These are phyloP conservation scores for Didymella arachidicola DNA, from an alignment of 2,329 filamentous ascomycete genomes.

Conservation along the genomic window DNA sequence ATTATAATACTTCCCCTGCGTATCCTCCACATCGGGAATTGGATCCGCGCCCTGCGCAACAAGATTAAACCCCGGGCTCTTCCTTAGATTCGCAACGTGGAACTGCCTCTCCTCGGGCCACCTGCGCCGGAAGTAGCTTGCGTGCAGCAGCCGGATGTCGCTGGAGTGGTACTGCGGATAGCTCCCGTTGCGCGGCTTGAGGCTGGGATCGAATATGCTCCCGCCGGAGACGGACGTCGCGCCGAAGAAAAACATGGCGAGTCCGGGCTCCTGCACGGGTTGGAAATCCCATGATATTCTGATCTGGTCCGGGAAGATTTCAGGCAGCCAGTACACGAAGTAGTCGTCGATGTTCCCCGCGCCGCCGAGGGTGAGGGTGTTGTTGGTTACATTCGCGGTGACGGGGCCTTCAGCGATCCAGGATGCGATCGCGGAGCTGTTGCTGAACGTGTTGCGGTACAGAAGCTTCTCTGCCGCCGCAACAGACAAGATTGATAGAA, in stretches of 20 bases:
- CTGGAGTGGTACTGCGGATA: constrained; percentile 36
- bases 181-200: constrained; percentile 40
- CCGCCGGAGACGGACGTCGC: constrained; percentile 37
- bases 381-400: constrained; percentile 33
- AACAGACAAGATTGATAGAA: constrained; percentile 6
- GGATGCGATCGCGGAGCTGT: constrained; percentile 35
- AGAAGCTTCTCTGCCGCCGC: constrained; percentile 39
- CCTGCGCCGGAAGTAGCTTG: constrained; percentile 30
- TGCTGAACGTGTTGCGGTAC: constrained; percentile 44
- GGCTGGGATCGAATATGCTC: constrained; percentile 40
- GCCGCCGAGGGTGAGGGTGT: constrained; percentile 40
- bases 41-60: constrained; percentile 42
- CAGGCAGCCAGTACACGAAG: constrained; percentile 47
- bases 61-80: constrained; percentile 44
- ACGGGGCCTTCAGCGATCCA: constrained; percentile 47
- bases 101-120: constrained; percentile 43
- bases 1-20: constrained; percentile 41
- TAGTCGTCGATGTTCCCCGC: constrained; percentile 36
- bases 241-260: constrained; percentile 50
- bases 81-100: constrained; percentile 42
- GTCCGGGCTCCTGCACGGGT: constrained; percentile 41
- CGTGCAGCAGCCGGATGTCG: constrained; percentile 30
- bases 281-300: constrained; percentile 47
- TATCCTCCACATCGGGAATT: constrained; percentile 39
- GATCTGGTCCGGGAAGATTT: constrained; percentile 44